phyloP scores from a whole-genome alignment of 805 yeast species.

The Schwanniomyces polymorphus region DNA sequence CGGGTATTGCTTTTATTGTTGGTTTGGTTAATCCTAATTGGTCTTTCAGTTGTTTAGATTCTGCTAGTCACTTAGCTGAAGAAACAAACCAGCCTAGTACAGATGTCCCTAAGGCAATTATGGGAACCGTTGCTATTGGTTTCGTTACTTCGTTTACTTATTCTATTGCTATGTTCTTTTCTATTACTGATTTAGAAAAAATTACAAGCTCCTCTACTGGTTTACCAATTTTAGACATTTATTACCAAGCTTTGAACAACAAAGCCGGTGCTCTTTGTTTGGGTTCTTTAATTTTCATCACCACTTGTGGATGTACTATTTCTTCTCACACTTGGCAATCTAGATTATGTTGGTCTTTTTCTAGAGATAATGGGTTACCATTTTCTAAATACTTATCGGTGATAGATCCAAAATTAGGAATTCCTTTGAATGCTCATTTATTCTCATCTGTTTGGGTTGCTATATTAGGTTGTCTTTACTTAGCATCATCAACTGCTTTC shows the following conservation, averaged over 20 bases:
- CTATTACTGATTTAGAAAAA: slow-evolving; percentile 51
- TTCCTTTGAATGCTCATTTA: slow-evolving; percentile 62
- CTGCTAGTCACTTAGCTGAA: slow-evolving; percentile 73
- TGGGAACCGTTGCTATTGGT: slow-evolving; percentile 65
- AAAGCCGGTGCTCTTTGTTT: slow-evolving; percentile 57
- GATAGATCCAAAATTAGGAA: slow-evolving; percentile 46
- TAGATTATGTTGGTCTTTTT: slow-evolving; percentile 65
- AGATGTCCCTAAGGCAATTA: slow-evolving; percentile 60
- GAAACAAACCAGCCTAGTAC: slow-evolving; percentile 59
- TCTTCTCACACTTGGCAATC: slow-evolving; percentile 70
- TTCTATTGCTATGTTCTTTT: slow-evolving; percentile 58
- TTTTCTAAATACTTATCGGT: slow-evolving; percentile 51
- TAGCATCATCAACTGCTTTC: slow-evolving; percentile 68
- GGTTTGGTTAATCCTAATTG: slow-evolving; percentile 72
- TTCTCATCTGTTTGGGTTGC: slow-evolving; percentile 54
- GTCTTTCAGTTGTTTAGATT: slow-evolving; percentile 68
- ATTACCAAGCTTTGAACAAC: slow-evolving; percentile 53
- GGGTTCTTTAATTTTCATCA: slow-evolving; percentile 47
- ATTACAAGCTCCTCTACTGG: slow-evolving; percentile 54
- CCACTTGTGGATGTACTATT: slow-evolving; percentile 60
- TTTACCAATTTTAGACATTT: slow-evolving; percentile 63
- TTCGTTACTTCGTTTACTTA: slow-evolving; percentile 58
- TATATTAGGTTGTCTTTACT: slow-evolving; percentile 58
- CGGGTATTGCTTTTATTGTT: slow-evolving; percentile 64
- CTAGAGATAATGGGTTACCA: slow-evolving; percentile 64